Base-by-base conservation (phyloP, 441 rosid genomes). In the Eruca vesicaria region DNA sequence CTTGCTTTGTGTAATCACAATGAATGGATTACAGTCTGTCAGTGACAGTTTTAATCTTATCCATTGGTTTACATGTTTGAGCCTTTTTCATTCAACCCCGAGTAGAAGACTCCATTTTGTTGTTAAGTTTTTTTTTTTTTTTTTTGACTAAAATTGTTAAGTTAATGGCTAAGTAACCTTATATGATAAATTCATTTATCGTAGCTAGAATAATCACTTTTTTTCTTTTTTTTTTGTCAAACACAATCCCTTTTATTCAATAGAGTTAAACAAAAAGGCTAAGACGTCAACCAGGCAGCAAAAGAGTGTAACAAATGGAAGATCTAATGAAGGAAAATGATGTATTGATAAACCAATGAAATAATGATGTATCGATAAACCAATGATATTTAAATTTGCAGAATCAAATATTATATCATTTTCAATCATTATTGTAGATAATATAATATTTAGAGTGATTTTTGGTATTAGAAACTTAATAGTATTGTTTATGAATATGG, bases 11-110 rank as follows among this genome's bases (percentile, higher is more conserved):
- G 26, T 31, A 31, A 57, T 67, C 26, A 60, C 45, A 61, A 9
- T 28, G 18, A 58, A 19, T 74, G 36, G 62, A 48, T 61, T 60
- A 60, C 58, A 73, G 62, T 15, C 55, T 59, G 29, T 45, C 33
- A 58, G 14, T 48, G 29, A 66, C n/a, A 20, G 52, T 55, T 58
- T 19, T 28, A 59, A 55, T 68, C 35, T 33, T 68, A 12, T 35
- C 63, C 41, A 69, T 9, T 4, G 43, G 15, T 18, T 6, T 32
- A 1, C 6, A 70, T 43, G 58, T 29, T 45, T 9, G 15, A 19
- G 32, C 3, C 33, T 57, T 71, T 60, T 43, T n/a, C 58, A 28
- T 69, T 18, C 18, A 4, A 38, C 14, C 2, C 12, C 41, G 10
- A 5, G 35, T 5, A 19, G 62, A 55, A 35, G 23, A 35, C 36